Percentiles rank a stretch among this genome's conserved stretches.
These are phyloP conservation scores for Pontederia crassipes DNA, from an alignment of 176 grass and related monocot species.

Conservation along the genomic window DNA sequence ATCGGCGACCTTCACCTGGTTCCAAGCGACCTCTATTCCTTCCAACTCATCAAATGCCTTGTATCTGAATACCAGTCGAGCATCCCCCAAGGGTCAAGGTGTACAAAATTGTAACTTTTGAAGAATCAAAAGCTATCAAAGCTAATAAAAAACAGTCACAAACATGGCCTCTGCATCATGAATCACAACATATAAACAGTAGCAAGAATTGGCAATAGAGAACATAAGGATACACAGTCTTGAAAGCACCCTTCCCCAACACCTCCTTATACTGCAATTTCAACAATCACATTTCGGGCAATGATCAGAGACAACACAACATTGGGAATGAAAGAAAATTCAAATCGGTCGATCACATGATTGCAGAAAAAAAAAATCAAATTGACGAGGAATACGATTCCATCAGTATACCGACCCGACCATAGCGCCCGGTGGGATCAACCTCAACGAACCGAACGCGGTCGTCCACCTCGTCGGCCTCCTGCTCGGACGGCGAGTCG, in stretches of 20 bases:
- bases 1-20: slow-evolving; percentile 58
- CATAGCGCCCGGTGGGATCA: slow-evolving; percentile 66
- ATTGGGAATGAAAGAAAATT: neutral
- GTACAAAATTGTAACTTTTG: slow-evolving; percentile 11
- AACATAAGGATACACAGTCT: slow-evolving; percentile 69
- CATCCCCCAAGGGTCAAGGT: slow-evolving; percentile 37
- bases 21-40: slow-evolving; percentile 83
- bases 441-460: slow-evolving; percentile 36
- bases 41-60: slow-evolving; percentile 80
- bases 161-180: neutral
- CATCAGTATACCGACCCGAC: slow-evolving; percentile 24
- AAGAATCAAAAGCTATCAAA: neutral
- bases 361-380: too few relatives aligned
- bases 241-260: slow-evolving; percentile 63
- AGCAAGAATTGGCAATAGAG: neutral
- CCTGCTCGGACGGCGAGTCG: neutral
- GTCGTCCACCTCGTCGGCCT: neutral
- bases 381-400: too few relatives aligned
- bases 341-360: too few relatives aligned
- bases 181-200: slow-evolving; percentile 1
- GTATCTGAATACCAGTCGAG: slow-evolving; percentile 24
- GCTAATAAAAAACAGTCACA: neutral
- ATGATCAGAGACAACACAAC: neutral
- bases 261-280: slow-evolving; percentile 57
- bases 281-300: neutral